phyloP scores from a whole-genome alignment of 345 rosid genomes.

The Lepidium africanum region DNA sequence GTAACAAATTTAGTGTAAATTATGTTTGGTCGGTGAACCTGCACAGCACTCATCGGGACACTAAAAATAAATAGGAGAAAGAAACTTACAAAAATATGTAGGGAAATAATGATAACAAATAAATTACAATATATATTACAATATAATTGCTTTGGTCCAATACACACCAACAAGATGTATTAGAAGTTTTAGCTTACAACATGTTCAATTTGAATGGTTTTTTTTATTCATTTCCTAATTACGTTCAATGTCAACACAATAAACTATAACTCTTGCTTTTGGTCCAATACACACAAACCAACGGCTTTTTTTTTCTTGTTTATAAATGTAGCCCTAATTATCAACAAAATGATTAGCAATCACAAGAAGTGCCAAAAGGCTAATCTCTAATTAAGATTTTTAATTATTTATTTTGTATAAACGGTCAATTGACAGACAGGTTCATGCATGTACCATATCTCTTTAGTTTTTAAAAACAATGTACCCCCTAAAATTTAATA shows the following conservation, averaged over 20 bases:
- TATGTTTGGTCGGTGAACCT: slow-evolving; percentile 11
- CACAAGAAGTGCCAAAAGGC: slow-evolving; percentile 20
- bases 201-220: background rate
- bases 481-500: background rate
- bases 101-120: background rate
- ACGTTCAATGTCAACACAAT: background rate
- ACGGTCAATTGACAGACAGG: background rate
- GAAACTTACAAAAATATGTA: background rate
- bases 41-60: slow-evolving; percentile 8
- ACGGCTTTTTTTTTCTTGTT: background rate
- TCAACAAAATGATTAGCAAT: slow-evolving; percentile 2
- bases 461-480: background rate
- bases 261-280: background rate
- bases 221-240: background rate
- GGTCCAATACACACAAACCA: slow-evolving; percentile 6
- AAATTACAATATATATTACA: background rate
- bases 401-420: background rate
- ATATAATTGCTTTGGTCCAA: background rate
- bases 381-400: background rate
- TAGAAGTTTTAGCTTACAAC: background rate
- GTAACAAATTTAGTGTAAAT: background rate
- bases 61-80: slow-evolving; percentile 1
- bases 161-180: background rate
- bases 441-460: slow-evolving; percentile 8
- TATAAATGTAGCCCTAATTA: background rate